Evolutionary conservation across 2,329 filamentous ascomycete genomes (phyloP), one percentile per base, ranked within the genome.

Genomic region (Talaromyces sp.): DNA sequence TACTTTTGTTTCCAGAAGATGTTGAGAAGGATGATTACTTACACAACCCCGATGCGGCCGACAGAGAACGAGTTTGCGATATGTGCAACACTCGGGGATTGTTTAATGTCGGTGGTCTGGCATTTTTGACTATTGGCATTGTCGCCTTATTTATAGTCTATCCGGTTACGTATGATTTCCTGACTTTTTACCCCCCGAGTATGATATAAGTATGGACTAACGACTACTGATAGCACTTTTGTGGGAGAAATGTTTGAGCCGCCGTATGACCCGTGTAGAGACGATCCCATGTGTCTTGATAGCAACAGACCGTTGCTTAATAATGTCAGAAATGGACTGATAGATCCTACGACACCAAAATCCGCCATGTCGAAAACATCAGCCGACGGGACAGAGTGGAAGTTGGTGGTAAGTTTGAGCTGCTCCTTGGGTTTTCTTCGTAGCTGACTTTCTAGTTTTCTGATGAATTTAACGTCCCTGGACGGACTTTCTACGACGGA

Each of bases 21-120:
- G 84, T 89, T 24, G 88, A 90, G 70, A 88, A 88, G 67, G 88
- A 90, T 69, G 88, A 90, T 68, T 87, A 84, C 64, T 68, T 90
- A 63, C 88, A 90, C 69, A 89, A 89, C 66, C 88, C 88, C 0
- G 86, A 88, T 67, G 84, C 86, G 1, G 81, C 82, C 57, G 86
- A 89, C 53, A 80, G 86, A 46, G 74, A 80, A 56, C 79, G 82
- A 52, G 83, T 87, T 64, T 87, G 85, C 66, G 83, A 88, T 68
- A 77, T 90, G 46, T 89, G 84, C 70, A 87, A 83, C 43, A 83
- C 77, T 64, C 78, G 88, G 77, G 88, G 87, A 51, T 64, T 88
- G 11, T 70, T 84, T 56, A 90, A 90, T 66, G 67, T 90, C 31
- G 86, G 87, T 58, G 87, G 85, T 17, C 73, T 90, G 54, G 73